Base-by-base conservation (phyloP, 805 yeast species). In the Komagataella mondaviorum region DNA sequence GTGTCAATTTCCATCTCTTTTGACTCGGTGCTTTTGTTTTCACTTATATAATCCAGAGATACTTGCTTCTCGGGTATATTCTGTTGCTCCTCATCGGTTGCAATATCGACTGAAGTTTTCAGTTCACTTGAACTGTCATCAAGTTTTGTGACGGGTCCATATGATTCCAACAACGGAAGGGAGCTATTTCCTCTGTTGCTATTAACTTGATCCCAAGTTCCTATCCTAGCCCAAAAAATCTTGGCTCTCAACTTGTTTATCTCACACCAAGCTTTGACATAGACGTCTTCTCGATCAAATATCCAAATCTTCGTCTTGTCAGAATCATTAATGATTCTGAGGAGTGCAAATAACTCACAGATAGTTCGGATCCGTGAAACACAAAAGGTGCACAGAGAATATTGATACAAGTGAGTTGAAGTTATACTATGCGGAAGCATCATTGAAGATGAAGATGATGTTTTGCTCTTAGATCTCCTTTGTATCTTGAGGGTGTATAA, bases 301-400 rank as follows among this genome's bases (percentile, higher is more conserved):
- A 80, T 77, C 78, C 88, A 84, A 8, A 83, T 71, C 49, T 73
- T 69, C 3, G 65, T 69, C 53, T 75, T 72, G 20, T 53, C 47
- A 54, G 71, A 68, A 48, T 68, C 59, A 54, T 71, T 67, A 45
- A 90, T 68, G 23, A 83, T 72, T 58, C 95, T 75, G 56, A 91
- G 64, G 57, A 84, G 83, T 45, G 89, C 85, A 60, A 88, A 80
- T 54, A 88, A 76, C 53, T 90, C 96, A 64, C 96, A 88, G 1
- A 85, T 77, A 53, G 86, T 80, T 59, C 98, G 77, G 49, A 89
- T 73, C 60, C 88, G 82, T 51, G 81, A 72, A 48, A 93, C 73
- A 66, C 98, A 91, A 58, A 80, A 82, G 54, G 83, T 82, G 63
- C 97, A 91, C 39, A 90, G 70, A 14, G 95, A 85, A 60, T 84